Evolutionary conservation across 306 rosid species (phyloP), one percentile per base, ranked within the genome.

Genomic region (Pueraria montana): DNA sequence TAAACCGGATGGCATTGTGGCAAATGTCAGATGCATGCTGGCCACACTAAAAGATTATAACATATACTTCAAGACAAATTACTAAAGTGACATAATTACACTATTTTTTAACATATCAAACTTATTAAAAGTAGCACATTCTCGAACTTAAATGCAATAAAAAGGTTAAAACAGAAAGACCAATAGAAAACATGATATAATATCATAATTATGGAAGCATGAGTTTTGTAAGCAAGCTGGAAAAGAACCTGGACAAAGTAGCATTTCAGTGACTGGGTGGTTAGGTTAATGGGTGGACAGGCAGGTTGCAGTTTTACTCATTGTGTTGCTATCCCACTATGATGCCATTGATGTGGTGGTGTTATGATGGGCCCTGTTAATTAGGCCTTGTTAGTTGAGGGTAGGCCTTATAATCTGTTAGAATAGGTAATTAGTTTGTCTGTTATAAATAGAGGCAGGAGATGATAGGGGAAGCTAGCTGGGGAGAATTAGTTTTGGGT

Each of bases 1-100:
- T 76, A 55, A 58, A 72, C 45, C 0, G 17, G 53, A 68, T 56
- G 77, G 55, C 61, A 65, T 43, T 65, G 49, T 70, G 61, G 43
- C 49, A 53, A 73, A 38, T 65, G 17, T 55, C 24, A 55, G 12
- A 42, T 42, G 62, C 48, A 55, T 61, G 49, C 45, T 80, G 62
- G 75, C 21, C 58, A 18, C 53, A 74, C 43, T 8, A 53, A 43
- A 80, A 6, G 36, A 65, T 11, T 14, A 38, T 36, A 4, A 64
- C 17, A 17, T 18, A 59, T 21, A 23, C 23, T 63, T 18, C 45
- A 36, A 32, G 46, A 63, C 7, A 27, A 50, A 21, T 42, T 80
- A 27, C 24, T 7, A 30, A 67, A 26, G 61, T 43, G 43, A 76
- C 61, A 52, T 27, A 40, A 36, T 63, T 67, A 45, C 53, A 66